A percentile compares a stretch with the other conserved stretches of the same genome.
phyloP scores from a whole-genome alignment of 768 basidiomycete genomes.

The Hygrocybe punicea region DNA sequence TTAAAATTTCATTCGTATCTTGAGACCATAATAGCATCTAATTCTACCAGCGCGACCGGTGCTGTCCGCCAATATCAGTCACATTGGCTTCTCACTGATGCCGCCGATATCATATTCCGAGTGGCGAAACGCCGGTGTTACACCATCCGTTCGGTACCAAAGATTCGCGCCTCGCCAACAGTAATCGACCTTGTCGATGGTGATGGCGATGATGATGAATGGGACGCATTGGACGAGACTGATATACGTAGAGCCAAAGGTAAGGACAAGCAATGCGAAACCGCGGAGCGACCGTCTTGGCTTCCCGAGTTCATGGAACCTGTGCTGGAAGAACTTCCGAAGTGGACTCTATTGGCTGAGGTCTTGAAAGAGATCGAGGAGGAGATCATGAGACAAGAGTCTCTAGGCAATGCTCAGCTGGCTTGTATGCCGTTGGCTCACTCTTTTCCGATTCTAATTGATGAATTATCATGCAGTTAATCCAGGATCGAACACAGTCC shows the following conservation, averaged over 20 bases:
- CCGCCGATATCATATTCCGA: conserved; percentile 82
- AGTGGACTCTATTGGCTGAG: conserved; percentile 86
- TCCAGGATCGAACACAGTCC: conserved; percentile 68
- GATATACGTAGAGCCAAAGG: conserved; percentile 36
- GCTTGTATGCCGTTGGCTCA: conserved; percentile 16
- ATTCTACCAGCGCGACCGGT: conserved; percentile 46
- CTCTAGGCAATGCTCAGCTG: conserved; percentile 27
- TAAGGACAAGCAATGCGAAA: conserved; percentile 20
- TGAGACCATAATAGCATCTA: conserved; percentile 75
- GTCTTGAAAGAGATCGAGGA: conserved; percentile 87
- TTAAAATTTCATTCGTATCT: conserved; percentile 89
- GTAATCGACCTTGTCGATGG: conserved; percentile 51
- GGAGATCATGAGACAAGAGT: conserved; percentile 67
- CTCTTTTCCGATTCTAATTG: neutral
- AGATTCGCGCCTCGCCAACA: conserved; percentile 16
- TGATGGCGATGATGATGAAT: conserved; percentile 68
- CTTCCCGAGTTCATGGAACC: conserved; percentile 77
- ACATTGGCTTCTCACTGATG: conserved; percentile 90
- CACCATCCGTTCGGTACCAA: conserved; percentile 37
- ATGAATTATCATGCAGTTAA: conserved; percentile 21
- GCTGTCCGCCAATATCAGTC: conserved; percentile 63
- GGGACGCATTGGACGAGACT: conserved; percentile 67
- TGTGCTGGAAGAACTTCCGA: conserved; percentile 89
- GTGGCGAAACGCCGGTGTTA: conserved; percentile 82
- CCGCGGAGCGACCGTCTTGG: conserved; percentile 49